Percentiles rank a stretch among this genome's conserved stretches.
Evolutionary conservation across 352 stramenopile species (phyloP).

Genomic region (Globisporangium sylvaticum): DNA sequence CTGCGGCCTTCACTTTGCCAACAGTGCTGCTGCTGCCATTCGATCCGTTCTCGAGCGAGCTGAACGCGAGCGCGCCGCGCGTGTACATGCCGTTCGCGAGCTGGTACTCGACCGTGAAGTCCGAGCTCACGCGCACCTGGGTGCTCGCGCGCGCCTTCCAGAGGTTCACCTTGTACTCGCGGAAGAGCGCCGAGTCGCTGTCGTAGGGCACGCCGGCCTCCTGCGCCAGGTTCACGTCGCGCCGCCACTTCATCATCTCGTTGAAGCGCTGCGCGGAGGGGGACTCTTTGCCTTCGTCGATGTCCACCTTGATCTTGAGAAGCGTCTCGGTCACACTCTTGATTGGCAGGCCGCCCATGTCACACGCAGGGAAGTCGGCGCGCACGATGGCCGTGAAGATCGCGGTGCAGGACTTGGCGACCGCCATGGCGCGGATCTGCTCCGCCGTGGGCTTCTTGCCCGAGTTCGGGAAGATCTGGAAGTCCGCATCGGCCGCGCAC

Average conservation of each 20-base stretch:
- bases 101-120: constrained; percentile 43
- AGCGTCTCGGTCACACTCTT: constrained; percentile 52
- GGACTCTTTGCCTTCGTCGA: constrained; percentile 18
- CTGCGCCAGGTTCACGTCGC: constrained; percentile 44
- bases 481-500: constrained; percentile 44
- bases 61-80: constrained; percentile 19
- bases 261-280: constrained; percentile 40
- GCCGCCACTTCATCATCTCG: constrained; percentile 48
- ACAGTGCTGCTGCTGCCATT: constrained; percentile 12
- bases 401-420: constrained; percentile 38
- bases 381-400: constrained; percentile 51
- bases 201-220: constrained; percentile 38
- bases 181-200: constrained; percentile 38
- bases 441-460: constrained; percentile 35
- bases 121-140: constrained; percentile 28
- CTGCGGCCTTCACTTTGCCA: constrained; percentile 16
- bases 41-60: constrained; percentile 13
- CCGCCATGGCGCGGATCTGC: constrained; percentile 45
- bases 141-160: constrained; percentile 27
- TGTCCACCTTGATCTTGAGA: constrained; percentile 53
- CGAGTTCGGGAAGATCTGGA: constrained; percentile 61
- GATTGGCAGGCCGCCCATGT: constrained; percentile 43
- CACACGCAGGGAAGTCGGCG: constrained; percentile 44
- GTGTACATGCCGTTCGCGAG: constrained; percentile 19
- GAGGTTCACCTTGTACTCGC: constrained; percentile 34